Conservation (phyloP, 1,139 yeast species). For the Yamadazyma aaseri region DNA sequence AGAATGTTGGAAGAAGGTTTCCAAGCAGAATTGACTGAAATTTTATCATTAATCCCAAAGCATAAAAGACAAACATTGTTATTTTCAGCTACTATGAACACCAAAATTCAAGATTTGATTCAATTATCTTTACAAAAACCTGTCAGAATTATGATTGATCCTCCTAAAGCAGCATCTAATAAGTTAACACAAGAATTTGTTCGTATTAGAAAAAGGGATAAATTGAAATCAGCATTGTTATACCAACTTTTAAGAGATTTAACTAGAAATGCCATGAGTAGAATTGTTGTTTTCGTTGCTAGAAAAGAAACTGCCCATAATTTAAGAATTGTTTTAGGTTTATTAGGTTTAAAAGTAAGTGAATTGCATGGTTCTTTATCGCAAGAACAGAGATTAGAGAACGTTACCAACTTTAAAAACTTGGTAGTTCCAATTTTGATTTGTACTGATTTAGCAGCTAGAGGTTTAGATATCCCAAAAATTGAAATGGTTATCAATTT, state of each 20-base stretch:
- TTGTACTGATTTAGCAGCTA: constrained; percentile 97
- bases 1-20: constrained; percentile 99
- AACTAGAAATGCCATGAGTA: constrained; percentile 57
- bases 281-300: constrained; percentile 87
- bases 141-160: constrained; percentile 92
- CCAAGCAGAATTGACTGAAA: constrained; percentile 90
- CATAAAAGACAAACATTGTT: constrained; percentile 86
- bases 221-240: constrained; percentile 77
- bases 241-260: constrained; percentile 67
- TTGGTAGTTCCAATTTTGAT: constrained; percentile 81
- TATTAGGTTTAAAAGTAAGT: constrained; percentile 82
- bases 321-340: constrained; percentile 79
- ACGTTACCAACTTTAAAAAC: constrained; percentile 78
- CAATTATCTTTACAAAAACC: constrained; percentile 87
- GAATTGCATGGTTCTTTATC: constrained; percentile 93
- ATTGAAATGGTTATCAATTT: constrained; percentile 90
- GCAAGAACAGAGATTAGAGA: constrained; percentile 90
- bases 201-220: constrained; percentile 87
- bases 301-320: constrained; percentile 89
- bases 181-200: constrained; percentile 91
- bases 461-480: constrained; percentile 99
- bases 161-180: constrained; percentile 89
- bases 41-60: constrained; percentile 78
- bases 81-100: constrained; percentile 97
- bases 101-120: constrained; percentile 82